Evolutionary conservation across 306 rosid species (phyloP), one percentile per base, ranked within the genome.

Genomic region (Vigna mungo): DNA sequence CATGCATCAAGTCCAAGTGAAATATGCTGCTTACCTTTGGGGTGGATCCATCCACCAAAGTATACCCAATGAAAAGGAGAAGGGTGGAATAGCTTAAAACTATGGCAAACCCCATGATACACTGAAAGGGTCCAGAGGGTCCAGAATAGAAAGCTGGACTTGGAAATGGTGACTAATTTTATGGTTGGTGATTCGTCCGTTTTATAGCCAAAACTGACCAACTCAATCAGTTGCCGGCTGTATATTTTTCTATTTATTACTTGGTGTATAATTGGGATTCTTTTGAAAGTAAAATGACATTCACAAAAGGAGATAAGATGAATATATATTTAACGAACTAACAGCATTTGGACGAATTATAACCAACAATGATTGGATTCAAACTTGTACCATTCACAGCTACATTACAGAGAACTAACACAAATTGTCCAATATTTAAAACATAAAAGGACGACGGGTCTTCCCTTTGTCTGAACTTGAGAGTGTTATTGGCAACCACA

Each of bases 1-100:
- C 74, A 79, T 74, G 65, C 49, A 48, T 82, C 39, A 53, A 21
- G 14, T 12, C 44, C 36, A 66, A 20, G 71, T 66, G 51, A 56
- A 30, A 63, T 27, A 18, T 54, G 13, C 36, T 25, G 17, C 47
- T 77, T 72, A 89, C 93, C 92, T 87, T 83, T 4, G 68, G 82
- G 54, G 70, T 68, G 72, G 85, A 85, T 72, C 85, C 92, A 87
- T 83, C 25, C 23, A 74, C 86, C 64, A 80, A 67, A 74, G 82
- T 39, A 74, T 48, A 71, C 72, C 66, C 71, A 63, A 84, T 39
- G 77, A 87, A 78, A 68, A 44, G 49, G 49, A 89, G 36, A 44
- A 85, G 77, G 67, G 62, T 49, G 79, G 78, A 12, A 62, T 18
- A 46, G 46, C 74, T 37, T 39, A 76, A n/a, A 77, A 72, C 32